Base-by-base conservation (phyloP, 768 basidiomycete species). In the Panellus pusillus region DNA sequence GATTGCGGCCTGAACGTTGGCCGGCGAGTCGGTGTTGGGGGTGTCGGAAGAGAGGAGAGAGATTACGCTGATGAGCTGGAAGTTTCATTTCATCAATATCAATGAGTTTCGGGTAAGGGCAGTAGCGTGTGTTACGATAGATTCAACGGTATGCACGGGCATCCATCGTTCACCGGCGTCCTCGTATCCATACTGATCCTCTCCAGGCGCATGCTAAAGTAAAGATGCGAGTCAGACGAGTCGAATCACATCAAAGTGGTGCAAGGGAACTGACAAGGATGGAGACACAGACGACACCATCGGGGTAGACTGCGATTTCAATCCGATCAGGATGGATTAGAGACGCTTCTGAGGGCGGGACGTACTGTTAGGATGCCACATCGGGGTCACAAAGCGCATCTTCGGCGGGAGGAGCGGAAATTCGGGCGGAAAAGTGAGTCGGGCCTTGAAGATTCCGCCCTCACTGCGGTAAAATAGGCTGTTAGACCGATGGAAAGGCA, bases 291-390 rank as follows among this genome's bases (percentile, higher is more conserved):
- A 99, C 96, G 27, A 79, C 80, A 17, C 96, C 96, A 69, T 93
- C 90, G 4, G 88, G 68, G 68, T 99, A 99, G 70, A 98, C 96
- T 98, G 32, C 7, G 32, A 35, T 11, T 35, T 32, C 20, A 54
- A 27, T 31, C n/a, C 42, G 20, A 60, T 58, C 40, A 57, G 49
- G 51, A 38, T 35, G 32, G 32, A 3, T 9, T 6, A 27, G 40
- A 47, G 42, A 36, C 20, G 18, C 31, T 41, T 27, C 15, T 39
- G 38, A 15, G n/a, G 20, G 6, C 15, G 44, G 17, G 43, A 73
- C 87, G 62, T 51, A 95, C 96, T 95, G 70, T 98, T 99, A 1
- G 97, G 97, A 73, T 99, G 97, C 85, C 95, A 93, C 82, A 99
- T 91, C 32, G 86, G 87, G 2, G 97, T 98, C 61, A 90, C 82